Evolutionary conservation across 768 basidiomycete genomes (phyloP), one percentile per base, ranked within the genome.

Genomic region (Dentipellis sp.): DNA sequence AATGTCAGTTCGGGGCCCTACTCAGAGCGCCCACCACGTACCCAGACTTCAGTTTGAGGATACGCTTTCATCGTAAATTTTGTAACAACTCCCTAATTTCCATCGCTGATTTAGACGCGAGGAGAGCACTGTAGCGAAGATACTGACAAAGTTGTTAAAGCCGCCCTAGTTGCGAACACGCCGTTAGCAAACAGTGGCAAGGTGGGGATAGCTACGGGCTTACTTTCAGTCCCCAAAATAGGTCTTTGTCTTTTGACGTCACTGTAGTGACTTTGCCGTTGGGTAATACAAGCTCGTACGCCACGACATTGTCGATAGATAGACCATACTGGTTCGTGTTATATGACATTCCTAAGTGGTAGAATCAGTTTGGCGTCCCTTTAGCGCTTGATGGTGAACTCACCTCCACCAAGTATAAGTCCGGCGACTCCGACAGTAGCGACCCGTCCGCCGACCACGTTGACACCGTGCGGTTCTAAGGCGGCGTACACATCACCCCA

Each of bases 21-120:
- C 7, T 45, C 2, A 45, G 16, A n/a, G 22, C 16, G 16, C 11
- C 7, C 10, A 14, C 1, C 5, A 23, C 48, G 21, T 34, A 83
- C 81, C 81, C 80, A 84, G 56, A 84, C 75, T 65, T 74, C 63
- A 0, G 67, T 65, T 66, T 82, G 80, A 10, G 81, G 76, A 63
- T 71, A 74, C 0, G 78, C 70, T 57, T 74, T 74, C n/a, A 84
- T 50, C 0, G 76, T 78, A 57, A 84, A 78, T 45, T 67, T 71
- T 1, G 82, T 83, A 1, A 84, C 79, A 42, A 84, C 77, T 0
- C 83, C 83, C 73, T 75, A 21, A n/a, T 40, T 52, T 34, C 11
- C 0, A 16, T 21, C 29, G 29, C 29, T 29, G 29, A 36, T 38
- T 56, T 34, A 34, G 34, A 29, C 2, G n/a, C 7, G 36, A 0